A percentile compares a stretch with the other conserved stretches of the same genome.
These are phyloP conservation scores for Daldinia vernicosa DNA, from an alignment of 495 filamentous ascomycete species.

Conservation along the genomic window DNA sequence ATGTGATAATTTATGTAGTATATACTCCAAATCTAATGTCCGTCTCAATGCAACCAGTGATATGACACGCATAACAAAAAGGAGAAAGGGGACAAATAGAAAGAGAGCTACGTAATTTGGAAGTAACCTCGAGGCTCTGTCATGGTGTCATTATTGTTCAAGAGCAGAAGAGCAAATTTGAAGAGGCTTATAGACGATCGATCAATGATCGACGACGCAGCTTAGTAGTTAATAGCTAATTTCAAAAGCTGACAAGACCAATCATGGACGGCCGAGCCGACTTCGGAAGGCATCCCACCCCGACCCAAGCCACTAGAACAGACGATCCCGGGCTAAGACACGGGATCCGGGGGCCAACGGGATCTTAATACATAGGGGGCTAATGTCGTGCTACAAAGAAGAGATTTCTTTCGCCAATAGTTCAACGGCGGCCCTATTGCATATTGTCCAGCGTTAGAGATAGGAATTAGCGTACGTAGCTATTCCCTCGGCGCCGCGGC, in stretches of 20 bases:
- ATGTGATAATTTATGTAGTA: neutral
- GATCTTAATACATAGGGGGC: neutral
- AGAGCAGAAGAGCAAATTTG: neutral
- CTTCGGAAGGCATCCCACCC: neutral
- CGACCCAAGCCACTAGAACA: constrained; percentile 2
- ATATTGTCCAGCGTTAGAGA: neutral
- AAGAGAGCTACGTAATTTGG: neutral
- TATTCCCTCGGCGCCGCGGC: neutral
- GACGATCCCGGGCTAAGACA: neutral
- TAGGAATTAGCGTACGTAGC: constrained; percentile 2
- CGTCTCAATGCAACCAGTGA: neutral
- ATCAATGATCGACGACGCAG: constrained; percentile 10
- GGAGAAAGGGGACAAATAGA: constrained; percentile 2
- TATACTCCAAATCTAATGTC: neutral
- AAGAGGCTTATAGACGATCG: neutral
- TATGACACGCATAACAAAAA: neutral
- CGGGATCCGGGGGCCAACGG: neutral
- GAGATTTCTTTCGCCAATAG: neutral
- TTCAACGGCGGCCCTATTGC: neutral
- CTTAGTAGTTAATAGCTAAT: neutral
- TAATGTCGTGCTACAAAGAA: neutral
- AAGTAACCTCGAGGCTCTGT: neutral
- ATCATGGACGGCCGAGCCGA: neutral
- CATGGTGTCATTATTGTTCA: neutral
- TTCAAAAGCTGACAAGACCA: constrained; percentile 2